These are phyloP conservation scores for Achaetomiella virescens DNA, from an alignment of 495 filamentous ascomycete genomes.

Conservation along the genomic window DNA sequence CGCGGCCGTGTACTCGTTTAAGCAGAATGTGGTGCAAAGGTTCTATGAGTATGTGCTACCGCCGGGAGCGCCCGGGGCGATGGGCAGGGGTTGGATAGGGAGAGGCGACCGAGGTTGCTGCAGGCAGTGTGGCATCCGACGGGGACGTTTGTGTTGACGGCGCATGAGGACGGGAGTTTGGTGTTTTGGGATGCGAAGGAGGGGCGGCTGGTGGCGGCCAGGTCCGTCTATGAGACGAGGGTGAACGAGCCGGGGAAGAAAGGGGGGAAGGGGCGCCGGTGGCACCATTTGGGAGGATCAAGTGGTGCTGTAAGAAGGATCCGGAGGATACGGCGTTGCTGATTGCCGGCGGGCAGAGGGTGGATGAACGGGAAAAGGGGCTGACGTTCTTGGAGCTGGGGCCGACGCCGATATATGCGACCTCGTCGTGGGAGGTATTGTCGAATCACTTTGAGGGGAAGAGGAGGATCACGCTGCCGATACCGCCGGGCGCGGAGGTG, in stretches of 20 bases:
- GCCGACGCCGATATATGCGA: slow-evolving; percentile 79
- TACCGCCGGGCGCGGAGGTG: slow-evolving; percentile 71
- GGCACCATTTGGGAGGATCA: slow-evolving; percentile 64
- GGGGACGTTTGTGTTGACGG: slow-evolving; percentile 80
- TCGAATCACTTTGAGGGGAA: slow-evolving; percentile 70
- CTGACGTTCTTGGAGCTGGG: slow-evolving; percentile 88
- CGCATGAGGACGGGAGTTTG: slow-evolving; percentile 81
- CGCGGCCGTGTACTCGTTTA: slow-evolving; percentile 85
- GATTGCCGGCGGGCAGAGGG: slow-evolving; percentile 70
- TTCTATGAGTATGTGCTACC: slow-evolving; percentile 81
- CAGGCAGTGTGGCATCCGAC: slow-evolving; percentile 92
- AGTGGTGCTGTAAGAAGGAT: slow-evolving; percentile 89
- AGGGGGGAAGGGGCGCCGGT: slow-evolving; percentile 32
- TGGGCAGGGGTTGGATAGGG: slow-evolving; percentile 33
- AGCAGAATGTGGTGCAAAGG: slow-evolving; percentile 68
- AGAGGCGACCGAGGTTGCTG: slow-evolving; percentile 64
- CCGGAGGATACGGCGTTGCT: slow-evolving; percentile 88
- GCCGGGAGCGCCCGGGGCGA: slow-evolving; percentile 81
- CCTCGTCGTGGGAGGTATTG: slow-evolving; percentile 79
- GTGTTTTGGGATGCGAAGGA: slow-evolving; percentile 95
- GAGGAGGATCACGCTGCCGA: slow-evolving; percentile 60
- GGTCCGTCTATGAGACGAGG: slow-evolving; percentile 67
- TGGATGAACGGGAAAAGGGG: slow-evolving; percentile 59
- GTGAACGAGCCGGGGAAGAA: slow-evolving; percentile 48
- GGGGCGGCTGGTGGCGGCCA: slow-evolving; percentile 74